These are phyloP conservation scores for Fraxinus americana DNA, from an alignment of 257 asterid species.

Conservation along the genomic window DNA sequence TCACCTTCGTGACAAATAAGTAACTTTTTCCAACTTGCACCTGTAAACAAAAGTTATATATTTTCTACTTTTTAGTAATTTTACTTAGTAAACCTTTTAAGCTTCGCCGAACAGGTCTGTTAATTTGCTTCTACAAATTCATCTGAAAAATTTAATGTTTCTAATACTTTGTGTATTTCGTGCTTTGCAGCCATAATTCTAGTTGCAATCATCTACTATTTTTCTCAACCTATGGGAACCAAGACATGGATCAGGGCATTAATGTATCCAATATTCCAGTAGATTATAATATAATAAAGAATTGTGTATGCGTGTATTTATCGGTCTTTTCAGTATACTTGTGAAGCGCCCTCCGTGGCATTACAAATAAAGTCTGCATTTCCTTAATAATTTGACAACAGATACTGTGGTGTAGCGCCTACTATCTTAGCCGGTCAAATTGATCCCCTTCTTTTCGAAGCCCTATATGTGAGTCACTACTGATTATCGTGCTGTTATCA, in stretches of 20 bases:
- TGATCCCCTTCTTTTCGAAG: conserved; percentile 93
- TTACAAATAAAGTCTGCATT: conserved; percentile 17
- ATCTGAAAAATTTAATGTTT: conserved; percentile 16
- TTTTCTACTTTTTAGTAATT: not conserved
- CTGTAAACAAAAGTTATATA: not conserved
- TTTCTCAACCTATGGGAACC: conserved; percentile 80
- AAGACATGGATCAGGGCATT: conserved; percentile 75
- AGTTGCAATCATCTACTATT: conserved; percentile 79
- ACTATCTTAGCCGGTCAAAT: conserved; percentile 85
- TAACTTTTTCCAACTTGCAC: not conserved
- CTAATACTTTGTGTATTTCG: conserved; percentile 14
- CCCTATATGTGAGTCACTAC: conserved; percentile 78
- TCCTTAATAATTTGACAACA: conserved; percentile 43
- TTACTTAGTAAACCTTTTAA: not conserved
- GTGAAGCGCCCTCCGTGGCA: not conserved
- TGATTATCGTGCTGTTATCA: conserved; percentile 1
- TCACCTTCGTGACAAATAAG: not conserved
- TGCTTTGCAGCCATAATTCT: conserved; percentile 73
- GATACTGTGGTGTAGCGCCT: conserved; percentile 93
- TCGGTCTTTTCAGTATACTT: not conserved
- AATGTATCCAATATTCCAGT: conserved; percentile 62
- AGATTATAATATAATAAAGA: not conserved
- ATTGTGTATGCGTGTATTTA: not conserved
- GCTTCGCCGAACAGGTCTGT: not conserved
- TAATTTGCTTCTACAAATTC: conserved; percentile 2